Percentiles rank a stretch among this genome's conserved stretches.
Conservation (phyloP, 2,329 filamentous ascomycete genomes). For the Exophiala xenobiotica region DNA sequence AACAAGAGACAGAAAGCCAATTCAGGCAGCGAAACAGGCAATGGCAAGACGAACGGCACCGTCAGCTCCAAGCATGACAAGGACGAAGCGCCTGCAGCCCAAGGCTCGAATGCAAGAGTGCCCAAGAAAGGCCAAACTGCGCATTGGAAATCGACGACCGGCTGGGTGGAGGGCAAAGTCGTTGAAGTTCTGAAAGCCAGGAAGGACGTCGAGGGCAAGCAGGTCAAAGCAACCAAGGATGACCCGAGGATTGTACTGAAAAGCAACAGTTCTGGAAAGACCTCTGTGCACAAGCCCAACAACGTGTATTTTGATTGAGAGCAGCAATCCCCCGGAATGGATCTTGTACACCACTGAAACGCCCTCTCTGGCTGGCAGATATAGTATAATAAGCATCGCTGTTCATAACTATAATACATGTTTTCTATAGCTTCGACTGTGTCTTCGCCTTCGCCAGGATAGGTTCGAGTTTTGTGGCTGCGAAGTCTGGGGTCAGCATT, state of each 20-base stretch:
- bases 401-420: too few relatives aligned
- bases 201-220: slow-evolving; percentile 44
- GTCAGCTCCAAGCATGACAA: background rate
- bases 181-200: slow-evolving; percentile 43
- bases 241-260: slow-evolving; percentile 46
- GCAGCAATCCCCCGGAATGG: background rate
- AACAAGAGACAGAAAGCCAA: slow-evolving; percentile 1
- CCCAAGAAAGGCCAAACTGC: slow-evolving; percentile 44
- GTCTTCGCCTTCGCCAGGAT: slow-evolving; percentile 84
- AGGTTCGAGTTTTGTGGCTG: slow-evolving; percentile 84
- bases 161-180: slow-evolving; percentile 43
- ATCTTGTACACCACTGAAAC: background rate
- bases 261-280: slow-evolving; percentile 14
- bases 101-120: slow-evolving; percentile 33
- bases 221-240: slow-evolving; percentile 42
- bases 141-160: slow-evolving; percentile 43
- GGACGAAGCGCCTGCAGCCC: background rate
- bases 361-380: background rate
- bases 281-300: slow-evolving; percentile 4
- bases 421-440: slow-evolving; percentile 67
- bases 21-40: background rate
- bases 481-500: too few relatives aligned
- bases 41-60: too few relatives aligned
- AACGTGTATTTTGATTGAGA: slow-evolving; percentile 13
- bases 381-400: too few relatives aligned